phyloP scores from a whole-genome alignment of 2,329 filamentous ascomycete genomes.

The Curvularia lunata region DNA sequence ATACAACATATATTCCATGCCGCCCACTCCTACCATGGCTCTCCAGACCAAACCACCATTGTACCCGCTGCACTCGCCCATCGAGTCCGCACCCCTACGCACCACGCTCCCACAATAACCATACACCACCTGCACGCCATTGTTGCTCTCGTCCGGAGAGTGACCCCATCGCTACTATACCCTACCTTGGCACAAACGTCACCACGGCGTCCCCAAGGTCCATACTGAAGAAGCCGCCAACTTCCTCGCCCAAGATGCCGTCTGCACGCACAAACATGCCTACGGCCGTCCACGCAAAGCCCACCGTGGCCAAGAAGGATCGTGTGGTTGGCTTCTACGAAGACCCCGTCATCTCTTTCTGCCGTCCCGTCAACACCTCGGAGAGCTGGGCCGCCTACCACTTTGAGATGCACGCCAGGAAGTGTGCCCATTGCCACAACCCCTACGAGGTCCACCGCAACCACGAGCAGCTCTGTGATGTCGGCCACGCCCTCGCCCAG shows the following conservation, averaged over 20 bases:
- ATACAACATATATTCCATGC: conserved; percentile 44
- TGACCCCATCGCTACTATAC: conserved; percentile 38
- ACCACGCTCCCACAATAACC: conserved; percentile 15
- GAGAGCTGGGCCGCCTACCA: conserved; percentile 57
- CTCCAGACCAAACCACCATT: conserved; percentile 20
- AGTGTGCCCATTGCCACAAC: conserved; percentile 54
- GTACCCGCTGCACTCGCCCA: conserved; percentile 7
- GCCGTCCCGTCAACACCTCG: conserved; percentile 49
- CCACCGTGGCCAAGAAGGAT: conserved; percentile 41
- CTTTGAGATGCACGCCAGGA: conserved; percentile 56
- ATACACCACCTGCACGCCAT: background rate
- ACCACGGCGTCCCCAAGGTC: conserved; percentile 42
- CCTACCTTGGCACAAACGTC: conserved; percentile 33
- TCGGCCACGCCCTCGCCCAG: conserved; percentile 53
- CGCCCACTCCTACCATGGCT: conserved; percentile 33
- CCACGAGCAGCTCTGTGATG: conserved; percentile 52
- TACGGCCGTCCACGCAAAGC: conserved; percentile 41
- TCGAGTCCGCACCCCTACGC: conserved; percentile 18
- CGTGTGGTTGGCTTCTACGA: conserved; percentile 45
- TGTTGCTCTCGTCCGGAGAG: conserved; percentile 30
- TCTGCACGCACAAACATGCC: conserved; percentile 44
- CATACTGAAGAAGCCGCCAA: conserved; percentile 41
- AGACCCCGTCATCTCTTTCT: conserved; percentile 49
- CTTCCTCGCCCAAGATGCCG: conserved; percentile 40
- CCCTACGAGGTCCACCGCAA: conserved; percentile 52